Evolutionary conservation across 2,329 filamentous ascomycete species (phyloP), one percentile per base, ranked within the genome.

Genomic region (Thyridium curvatum): DNA sequence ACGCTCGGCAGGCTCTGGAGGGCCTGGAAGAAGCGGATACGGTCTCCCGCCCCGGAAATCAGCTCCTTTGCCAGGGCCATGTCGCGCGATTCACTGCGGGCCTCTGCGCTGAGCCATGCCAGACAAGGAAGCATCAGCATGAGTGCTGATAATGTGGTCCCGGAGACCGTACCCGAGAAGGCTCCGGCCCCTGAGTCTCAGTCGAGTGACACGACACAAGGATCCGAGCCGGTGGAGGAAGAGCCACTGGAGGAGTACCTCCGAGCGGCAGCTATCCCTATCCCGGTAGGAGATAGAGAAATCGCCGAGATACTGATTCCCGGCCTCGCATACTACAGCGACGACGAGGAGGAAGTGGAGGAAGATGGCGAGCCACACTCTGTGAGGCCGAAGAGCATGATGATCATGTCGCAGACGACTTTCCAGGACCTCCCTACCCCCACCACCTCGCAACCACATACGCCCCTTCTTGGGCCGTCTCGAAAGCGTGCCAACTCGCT

Each of bases 1-100:
- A 90, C 87, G 3, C 68, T 98, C 2, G 93, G 93, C 15, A 75
- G 90, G 35, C 69, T 97, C 32, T 98, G 93, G 93, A 79, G 93
- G 51, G 85, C 86, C 18, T 98, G 93, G 93, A 88, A 93, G 64
- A 95, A 95, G 66, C 79, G 84, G 45, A 73, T 86, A 50, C 77
- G 86, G 41, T 72, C 73, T 7, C 76, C 78, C 1, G 58, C 56
- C 18, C 60, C 66, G 28, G 68, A 72, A 17, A 54, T 57, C 28
- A 61, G 65, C 34, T 66, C 72, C 30, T 57, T 66, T 35, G 63
- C 34, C 60, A 68, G 29, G 65, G 71, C 18, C 2, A 71, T 67
- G 43, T 74, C 76, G 2, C 62, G 66, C 34, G 68, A 69, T 35
- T 69, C 71, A 1, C 49, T 62, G 16, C 56, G 50, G n/a, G 54